These are phyloP conservation scores for Aureobasidium lini DNA, from an alignment of 2,329 filamentous ascomycete species.

Conservation along the genomic window DNA sequence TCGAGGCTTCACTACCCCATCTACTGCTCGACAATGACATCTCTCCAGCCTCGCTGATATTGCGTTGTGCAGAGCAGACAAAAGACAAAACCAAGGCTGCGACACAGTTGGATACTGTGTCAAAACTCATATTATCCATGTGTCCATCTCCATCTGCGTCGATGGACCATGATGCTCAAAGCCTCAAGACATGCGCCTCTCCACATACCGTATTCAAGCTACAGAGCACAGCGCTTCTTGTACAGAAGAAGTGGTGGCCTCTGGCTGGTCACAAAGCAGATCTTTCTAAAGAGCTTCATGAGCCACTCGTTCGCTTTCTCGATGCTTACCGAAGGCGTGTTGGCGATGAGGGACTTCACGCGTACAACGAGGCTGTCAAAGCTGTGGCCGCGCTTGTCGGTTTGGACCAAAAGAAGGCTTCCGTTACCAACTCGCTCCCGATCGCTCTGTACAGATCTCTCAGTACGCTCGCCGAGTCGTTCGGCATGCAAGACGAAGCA, in stretches of 20 bases:
- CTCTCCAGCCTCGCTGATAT: slow-evolving; percentile 54
- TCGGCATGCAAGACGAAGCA: slow-evolving; percentile 1
- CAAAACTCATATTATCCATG: slow-evolving; percentile 57
- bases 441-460: neutral
- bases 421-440: neutral
- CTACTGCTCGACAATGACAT: slow-evolving; percentile 46
- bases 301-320: slow-evolving; percentile 57
- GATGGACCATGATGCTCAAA: slow-evolving; percentile 51
- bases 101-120: slow-evolving; percentile 59
- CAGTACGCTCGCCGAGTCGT: neutral
- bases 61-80: slow-evolving; percentile 39
- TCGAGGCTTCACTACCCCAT: slow-evolving; percentile 51
- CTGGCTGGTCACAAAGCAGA: slow-evolving; percentile 54
- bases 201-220: slow-evolving; percentile 55
- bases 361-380: neutral
- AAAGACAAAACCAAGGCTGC: slow-evolving; percentile 49
- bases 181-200: slow-evolving; percentile 48
- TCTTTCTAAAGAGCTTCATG: slow-evolving; percentile 56
- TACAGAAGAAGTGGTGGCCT: slow-evolving; percentile 59
- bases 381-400: neutral
- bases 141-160: slow-evolving; percentile 59
- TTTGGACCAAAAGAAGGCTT: neutral
- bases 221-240: slow-evolving; percentile 55
- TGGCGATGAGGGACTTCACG: neutral
- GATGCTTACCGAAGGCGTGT: slow-evolving; percentile 43